Evolutionary conservation across 2,329 filamentous ascomycete genomes (phyloP).

Genomic region (Aureobasidium sp.): DNA sequence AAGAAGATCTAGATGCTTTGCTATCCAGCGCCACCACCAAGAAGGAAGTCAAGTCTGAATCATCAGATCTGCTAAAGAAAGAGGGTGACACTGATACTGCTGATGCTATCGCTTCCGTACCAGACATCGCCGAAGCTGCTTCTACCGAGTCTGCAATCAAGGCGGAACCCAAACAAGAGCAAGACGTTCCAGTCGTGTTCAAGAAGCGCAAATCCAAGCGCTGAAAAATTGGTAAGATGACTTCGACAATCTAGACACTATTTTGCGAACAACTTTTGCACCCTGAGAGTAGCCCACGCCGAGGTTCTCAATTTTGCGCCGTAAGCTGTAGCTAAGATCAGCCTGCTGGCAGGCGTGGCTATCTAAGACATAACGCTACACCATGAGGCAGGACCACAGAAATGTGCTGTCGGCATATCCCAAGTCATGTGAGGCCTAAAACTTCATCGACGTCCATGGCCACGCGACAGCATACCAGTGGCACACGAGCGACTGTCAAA

Average conservation of each 20-base stretch:
- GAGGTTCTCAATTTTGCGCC: not conserved
- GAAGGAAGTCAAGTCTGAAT: constrained; percentile 27
- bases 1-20: constrained; percentile 57
- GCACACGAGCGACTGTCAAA: not conserved
- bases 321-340: not conserved
- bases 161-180: constrained; percentile 13
- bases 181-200: constrained; percentile 56
- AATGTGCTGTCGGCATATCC: not conserved
- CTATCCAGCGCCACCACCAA: constrained; percentile 31
- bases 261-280: not conserved
- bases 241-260: not conserved
- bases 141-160: constrained; percentile 7
- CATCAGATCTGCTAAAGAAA: constrained; percentile 25
- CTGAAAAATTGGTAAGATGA: constrained; percentile 19
- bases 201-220: constrained; percentile 63
- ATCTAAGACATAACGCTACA: not conserved
- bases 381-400: not conserved
- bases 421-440: not conserved
- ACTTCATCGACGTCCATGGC: not conserved
- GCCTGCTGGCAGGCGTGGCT: not conserved
- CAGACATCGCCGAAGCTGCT: constrained; percentile 16
- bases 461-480: not conserved
- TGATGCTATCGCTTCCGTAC: constrained; percentile 23
- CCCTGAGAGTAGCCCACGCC: not conserved
- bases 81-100: constrained; percentile 28